Evolutionary conservation across 768 basidiomycete genomes (phyloP).

Genomic region (Thelephora ganbajun): DNA sequence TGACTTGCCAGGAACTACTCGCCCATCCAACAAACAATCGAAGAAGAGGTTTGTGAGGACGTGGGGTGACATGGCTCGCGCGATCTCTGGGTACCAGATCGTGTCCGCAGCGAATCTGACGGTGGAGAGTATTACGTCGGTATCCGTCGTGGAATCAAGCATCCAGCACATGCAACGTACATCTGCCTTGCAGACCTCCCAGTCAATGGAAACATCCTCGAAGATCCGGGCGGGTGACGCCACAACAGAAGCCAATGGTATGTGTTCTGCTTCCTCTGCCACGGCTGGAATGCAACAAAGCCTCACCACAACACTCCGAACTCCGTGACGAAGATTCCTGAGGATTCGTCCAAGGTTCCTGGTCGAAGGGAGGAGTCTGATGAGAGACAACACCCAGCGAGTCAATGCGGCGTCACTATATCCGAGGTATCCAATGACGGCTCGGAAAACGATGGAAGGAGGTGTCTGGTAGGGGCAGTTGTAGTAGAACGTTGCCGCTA

Average conservation of each 20-base stretch:
- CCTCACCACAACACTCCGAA: background rate
- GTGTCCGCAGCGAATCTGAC: slow-evolving; percentile 5
- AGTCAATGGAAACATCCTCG: background rate
- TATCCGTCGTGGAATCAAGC: slow-evolving; percentile 11
- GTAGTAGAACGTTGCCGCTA: slow-evolving; percentile 4
- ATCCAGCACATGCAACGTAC: slow-evolving; percentile 8
- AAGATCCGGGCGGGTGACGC: background rate
- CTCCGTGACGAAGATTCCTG: too few relatives aligned
- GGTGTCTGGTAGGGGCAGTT: slow-evolving; percentile 11
- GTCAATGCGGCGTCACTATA: too few relatives aligned
- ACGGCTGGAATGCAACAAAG: background rate
- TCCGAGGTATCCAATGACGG: too few relatives aligned
- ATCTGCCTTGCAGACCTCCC: background rate
- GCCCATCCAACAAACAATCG: too few relatives aligned
- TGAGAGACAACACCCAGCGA: background rate
- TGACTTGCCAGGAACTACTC: too few relatives aligned
- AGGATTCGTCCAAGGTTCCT: too few relatives aligned
- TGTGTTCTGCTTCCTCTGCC: background rate
- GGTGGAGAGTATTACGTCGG: slow-evolving; percentile 7
- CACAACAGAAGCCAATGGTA: background rate
- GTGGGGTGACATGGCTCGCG: too few relatives aligned
- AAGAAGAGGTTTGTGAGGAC: too few relatives aligned
- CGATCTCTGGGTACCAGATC: slow-evolving; percentile 4
- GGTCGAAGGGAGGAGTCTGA: background rate
- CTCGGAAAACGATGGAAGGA: background rate